Evolutionary conservation across 164 flowering plant genomes (phyloP).

Genomic region (Santalum album): DNA sequence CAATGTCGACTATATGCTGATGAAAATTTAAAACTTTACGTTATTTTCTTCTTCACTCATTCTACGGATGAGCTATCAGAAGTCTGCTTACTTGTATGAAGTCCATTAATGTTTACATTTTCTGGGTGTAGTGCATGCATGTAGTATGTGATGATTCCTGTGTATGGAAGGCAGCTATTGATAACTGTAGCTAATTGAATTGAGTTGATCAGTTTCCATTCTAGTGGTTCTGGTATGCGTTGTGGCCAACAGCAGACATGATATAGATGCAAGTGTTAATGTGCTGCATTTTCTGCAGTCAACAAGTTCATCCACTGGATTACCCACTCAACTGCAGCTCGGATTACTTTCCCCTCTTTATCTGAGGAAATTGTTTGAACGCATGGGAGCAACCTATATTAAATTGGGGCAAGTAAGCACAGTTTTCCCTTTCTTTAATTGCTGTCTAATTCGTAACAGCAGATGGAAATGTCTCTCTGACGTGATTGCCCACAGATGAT

Average conservation of each 20-base stretch:
- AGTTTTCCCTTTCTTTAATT: neutral
- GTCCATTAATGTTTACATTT: too few species aligned
- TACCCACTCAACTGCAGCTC: slow-evolving; percentile 60
- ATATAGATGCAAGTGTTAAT: neutral
- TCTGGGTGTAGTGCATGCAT: too few species aligned
- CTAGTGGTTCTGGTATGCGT: neutral
- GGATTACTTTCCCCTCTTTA: slow-evolving; percentile 83
- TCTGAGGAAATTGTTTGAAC: slow-evolving; percentile 79
- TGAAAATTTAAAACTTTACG: too few species aligned
- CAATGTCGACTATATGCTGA: too few species aligned
- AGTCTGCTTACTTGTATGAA: too few species aligned
- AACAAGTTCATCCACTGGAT: slow-evolving; percentile 45
- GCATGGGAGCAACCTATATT: slow-evolving; percentile 92
- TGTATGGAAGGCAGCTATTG: neutral
- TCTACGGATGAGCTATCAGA: too few species aligned
- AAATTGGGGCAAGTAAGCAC: slow-evolving; percentile 81
- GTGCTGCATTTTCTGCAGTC: slow-evolving; percentile 30
- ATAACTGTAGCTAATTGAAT: neutral
- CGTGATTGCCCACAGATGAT: too few species aligned
- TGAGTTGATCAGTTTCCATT: neutral
- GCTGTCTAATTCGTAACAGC: neutral
- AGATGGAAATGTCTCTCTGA: too few species aligned
- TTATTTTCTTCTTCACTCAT: too few species aligned
- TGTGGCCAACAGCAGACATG: neutral
- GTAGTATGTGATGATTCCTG: too few species aligned